Evolutionary conservation across 768 basidiomycete genomes (phyloP).

Genomic region (Tylopilus sp.): DNA sequence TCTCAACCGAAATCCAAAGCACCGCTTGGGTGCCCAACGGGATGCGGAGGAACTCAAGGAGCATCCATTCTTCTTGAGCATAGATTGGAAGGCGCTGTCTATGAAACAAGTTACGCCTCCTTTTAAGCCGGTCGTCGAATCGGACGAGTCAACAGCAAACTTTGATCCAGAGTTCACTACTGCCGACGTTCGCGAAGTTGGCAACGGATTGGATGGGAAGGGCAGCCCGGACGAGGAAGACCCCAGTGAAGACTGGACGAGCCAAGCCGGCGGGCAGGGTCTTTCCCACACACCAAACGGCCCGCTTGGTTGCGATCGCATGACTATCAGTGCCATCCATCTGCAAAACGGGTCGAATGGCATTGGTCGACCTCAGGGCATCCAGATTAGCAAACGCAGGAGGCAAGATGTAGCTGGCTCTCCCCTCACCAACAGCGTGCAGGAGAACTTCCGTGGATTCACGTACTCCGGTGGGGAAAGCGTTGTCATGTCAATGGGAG

Average conservation of each 20-base stretch:
- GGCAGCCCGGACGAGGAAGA: constrained; percentile 52
- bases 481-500: constrained; percentile 44
- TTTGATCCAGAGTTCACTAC: constrained; percentile 98
- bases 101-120: constrained; percentile 92
- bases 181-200: constrained; percentile 79
- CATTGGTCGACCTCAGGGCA: constrained; percentile 30
- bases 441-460: constrained; percentile 97
- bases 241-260: constrained; percentile 62
- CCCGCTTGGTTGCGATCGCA: constrained; percentile 63
- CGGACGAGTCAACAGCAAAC: constrained; percentile 96
- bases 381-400: constrained; percentile 52
- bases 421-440: constrained; percentile 86
- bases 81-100: constrained; percentile 89
- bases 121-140: constrained; percentile 97
- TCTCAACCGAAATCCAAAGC: constrained; percentile 96
- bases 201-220: constrained; percentile 48
- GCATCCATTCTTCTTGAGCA: constrained; percentile 87
- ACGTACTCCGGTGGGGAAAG: constrained; percentile 80
- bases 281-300: constrained; percentile 66
- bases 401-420: constrained; percentile 46
- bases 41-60: constrained; percentile 95
- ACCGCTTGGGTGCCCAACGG: constrained; percentile 86
- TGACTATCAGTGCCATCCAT: constrained; percentile 11
- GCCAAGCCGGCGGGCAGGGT: constrained; percentile 30
- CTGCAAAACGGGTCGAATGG: constrained; percentile 18